Evolutionary conservation across 2,329 filamentous ascomycete species (phyloP), one percentile per base, ranked within the genome.

Genomic region (Zasmidium angulare): DNA sequence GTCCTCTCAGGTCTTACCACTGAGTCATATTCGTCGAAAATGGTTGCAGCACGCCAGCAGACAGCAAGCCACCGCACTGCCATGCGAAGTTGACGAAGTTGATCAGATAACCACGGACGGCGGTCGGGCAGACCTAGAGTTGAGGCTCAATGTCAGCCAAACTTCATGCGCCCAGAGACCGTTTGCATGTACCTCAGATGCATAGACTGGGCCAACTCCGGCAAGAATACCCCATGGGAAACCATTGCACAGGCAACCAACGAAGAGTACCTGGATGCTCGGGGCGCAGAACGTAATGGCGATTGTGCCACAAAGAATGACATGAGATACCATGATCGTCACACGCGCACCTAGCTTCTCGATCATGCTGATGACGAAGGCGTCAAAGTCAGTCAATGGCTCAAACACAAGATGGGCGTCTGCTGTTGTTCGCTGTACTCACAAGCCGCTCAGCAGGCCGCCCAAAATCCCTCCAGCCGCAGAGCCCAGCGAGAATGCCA

Each of bases 1-100:
- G 64, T 9, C 61, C 66, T 29, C 11, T 4, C n/a, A 17, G 7
- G 47, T 58, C 24, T 60, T 23, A 26, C 58, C 36, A 17, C 51
- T 63, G 1, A 70, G 67, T 3, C 69, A 72, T 43, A 14, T 10
- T 17, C n/a, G 36, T 43, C 36, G 36, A 43, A 17, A 14, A 43
- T 7, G 36, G 36, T 23, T 68, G 66, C 10, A 75, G 66, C 0
- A 75, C 72, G 7, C 68, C 71, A 14, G 72, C 70, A 17, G 73
- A 80, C 2, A 87, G 72, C 10, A 87, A 78, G 66, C 86, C 84
- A 1, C 85, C 85, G 17, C 83, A 82, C 50, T 84, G 83, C 74
- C 85, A 87, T 66, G 83, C 86, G 24, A 86, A 72, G 65, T 86
- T 86, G 58, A 86, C 82, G 58, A 81, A 87, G 14, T 81, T 82